Percentiles rank a stretch among this genome's conserved stretches.
Evolutionary conservation across 2,329 filamentous ascomycete genomes (phyloP).

Genomic region (Dichotomopilus funicola): DNA sequence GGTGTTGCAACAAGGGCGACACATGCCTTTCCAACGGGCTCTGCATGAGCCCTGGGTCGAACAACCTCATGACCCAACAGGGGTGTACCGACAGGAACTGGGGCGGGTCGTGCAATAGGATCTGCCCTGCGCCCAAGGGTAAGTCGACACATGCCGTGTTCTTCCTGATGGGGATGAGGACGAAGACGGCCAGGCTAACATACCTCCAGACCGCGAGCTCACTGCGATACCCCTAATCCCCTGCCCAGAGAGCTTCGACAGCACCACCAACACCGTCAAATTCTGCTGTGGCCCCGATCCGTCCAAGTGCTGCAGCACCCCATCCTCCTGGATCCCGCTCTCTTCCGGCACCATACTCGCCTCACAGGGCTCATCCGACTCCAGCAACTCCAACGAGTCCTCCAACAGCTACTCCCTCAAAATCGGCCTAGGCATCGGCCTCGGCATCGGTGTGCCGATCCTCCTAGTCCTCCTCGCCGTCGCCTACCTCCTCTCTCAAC

Average conservation of each 20-base stretch:
- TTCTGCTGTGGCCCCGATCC: conserved; percentile 18
- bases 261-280: conserved; percentile 2
- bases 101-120: conserved; percentile 23
- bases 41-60: conserved; percentile 24
- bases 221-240: conserved; percentile 11
- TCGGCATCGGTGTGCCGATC: conserved; percentile 19
- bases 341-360: conserved; percentile 6
- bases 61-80: conserved; percentile 27
- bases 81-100: conserved; percentile 26
- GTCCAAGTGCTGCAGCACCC: conserved; percentile 9
- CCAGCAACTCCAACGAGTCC: background rate
- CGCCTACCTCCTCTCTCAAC: conserved; percentile 14
- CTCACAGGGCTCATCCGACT: background rate
- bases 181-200: background rate
- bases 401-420: conserved; percentile 5
- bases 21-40: conserved; percentile 28
- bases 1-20: conserved; percentile 25
- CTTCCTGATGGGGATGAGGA: background rate
- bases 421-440: conserved; percentile 18
- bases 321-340: conserved; percentile 5
- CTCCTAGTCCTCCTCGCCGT: conserved; percentile 15
- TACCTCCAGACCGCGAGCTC: background rate
- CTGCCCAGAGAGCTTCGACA: conserved; percentile 12
- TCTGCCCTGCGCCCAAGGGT: conserved; percentile 15
- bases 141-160: background rate